Conservation (phyloP, 169 alveolate species). For the Plasmodium gaboni region DNA sequence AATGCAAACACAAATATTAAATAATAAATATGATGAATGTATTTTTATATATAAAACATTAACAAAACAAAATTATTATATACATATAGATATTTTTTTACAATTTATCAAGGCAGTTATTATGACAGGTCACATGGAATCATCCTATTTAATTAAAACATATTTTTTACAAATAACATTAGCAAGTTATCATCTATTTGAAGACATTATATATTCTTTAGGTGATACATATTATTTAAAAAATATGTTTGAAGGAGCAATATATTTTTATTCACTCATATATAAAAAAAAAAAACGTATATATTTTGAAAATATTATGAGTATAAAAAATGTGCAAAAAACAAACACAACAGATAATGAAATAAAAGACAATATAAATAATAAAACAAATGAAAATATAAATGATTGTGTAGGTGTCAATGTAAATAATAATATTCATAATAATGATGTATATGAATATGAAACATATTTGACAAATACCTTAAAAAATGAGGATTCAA, state of each 20-base stretch:
- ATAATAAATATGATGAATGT: slow-evolving; percentile 68
- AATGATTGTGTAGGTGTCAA: too few species aligned
- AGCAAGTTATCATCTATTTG: slow-evolving; percentile 7
- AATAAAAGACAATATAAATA: not conserved
- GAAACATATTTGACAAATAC: not conserved
- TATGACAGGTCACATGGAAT: slow-evolving; percentile 8
- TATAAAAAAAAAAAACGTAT: slow-evolving; percentile 14
- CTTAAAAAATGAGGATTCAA: too few species aligned
- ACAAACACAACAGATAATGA: not conserved
- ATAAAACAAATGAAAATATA: not conserved
- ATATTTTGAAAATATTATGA: not conserved
- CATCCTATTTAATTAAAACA: slow-evolving; percentile 2
- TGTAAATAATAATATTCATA: not conserved
- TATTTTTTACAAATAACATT: slow-evolving; percentile 10
- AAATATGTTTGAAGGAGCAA: slow-evolving; percentile 32
- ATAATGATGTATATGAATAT: not conserved
- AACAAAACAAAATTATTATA: not conserved
- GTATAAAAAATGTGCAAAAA: too few species aligned
- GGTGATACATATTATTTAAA: slow-evolving; percentile 44
- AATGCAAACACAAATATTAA: slow-evolving; percentile 71
- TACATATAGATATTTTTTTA: slow-evolving; percentile 46
- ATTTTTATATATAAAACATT: slow-evolving; percentile 22
- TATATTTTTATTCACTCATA: slow-evolving; percentile 12
- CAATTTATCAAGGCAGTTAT: slow-evolving; percentile 47
- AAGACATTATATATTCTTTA: slow-evolving; percentile 34